Evolutionary conservation across 2,329 filamentous ascomycete genomes (phyloP).

Genomic region (Colletotrichum navitas): DNA sequence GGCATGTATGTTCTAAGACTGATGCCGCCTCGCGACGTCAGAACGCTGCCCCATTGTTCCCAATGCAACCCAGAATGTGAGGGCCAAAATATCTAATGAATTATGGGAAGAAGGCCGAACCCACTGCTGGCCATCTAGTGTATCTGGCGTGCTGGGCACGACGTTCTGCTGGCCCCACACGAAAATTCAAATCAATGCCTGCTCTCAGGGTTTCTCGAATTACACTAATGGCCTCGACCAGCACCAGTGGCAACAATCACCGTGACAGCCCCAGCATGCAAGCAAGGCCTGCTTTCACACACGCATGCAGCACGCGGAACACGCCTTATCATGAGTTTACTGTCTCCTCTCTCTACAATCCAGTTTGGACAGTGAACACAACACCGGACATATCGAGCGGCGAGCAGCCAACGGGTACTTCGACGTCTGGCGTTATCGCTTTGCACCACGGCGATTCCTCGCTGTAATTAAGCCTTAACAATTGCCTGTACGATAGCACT

Average conservation of each 20-base stretch:
- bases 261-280: conserved; percentile 10
- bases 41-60: conserved; percentile 32
- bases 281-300: conserved; percentile 20
- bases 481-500: conserved; percentile 21
- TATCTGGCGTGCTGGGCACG: conserved; percentile 16
- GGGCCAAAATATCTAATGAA: conserved; percentile 18
- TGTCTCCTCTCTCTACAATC: conserved; percentile 8
- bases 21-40: conserved; percentile 31
- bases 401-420: conserved; percentile 11
- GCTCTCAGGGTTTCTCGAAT: conserved; percentile 29
- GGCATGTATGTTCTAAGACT: conserved; percentile 22
- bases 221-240: conserved; percentile 28
- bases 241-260: conserved; percentile 10
- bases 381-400: conserved; percentile 4
- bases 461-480: conserved; percentile 47
- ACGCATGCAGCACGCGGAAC: conserved; percentile 16
- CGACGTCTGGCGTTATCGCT: not conserved
- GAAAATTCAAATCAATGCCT: conserved; percentile 42
- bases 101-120: conserved; percentile 10
- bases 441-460: conserved; percentile 50
- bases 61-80: conserved; percentile 35
- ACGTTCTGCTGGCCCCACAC: conserved; percentile 31
- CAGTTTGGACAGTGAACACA: not conserved
- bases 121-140: conserved; percentile 29
- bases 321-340: conserved; percentile 22